Conservation (phyloP, 148 eudicot species). For the Heliamphora exappendiculata region DNA sequence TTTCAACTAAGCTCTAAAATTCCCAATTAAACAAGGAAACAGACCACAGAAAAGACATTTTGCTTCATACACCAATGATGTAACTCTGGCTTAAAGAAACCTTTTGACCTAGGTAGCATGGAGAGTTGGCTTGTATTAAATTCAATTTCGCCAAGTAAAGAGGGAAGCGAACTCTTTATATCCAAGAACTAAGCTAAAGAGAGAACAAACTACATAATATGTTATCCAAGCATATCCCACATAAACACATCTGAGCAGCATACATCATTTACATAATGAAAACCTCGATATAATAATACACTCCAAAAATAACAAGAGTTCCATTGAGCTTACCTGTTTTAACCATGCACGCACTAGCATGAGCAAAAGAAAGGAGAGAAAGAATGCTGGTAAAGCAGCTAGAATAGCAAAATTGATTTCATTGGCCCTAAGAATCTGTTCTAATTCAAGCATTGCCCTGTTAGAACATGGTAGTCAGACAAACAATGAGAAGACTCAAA, state of each 20-base stretch:
- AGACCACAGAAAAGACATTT: no score
- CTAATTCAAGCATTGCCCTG: conserved; percentile 98
- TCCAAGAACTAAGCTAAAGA: no score
- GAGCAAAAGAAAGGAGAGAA: conserved; percentile 46
- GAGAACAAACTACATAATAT: no score
- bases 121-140: no score
- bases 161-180: no score
- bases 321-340: conserved; percentile 51
- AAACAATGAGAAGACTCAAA: conserved; percentile 6
- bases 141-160: no score
- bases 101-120: no score
- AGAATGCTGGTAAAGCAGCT: conserved; percentile 94
- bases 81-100: no score
- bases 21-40: no score
- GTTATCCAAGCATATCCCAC: no score
- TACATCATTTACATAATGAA: background rate
- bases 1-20: no score
- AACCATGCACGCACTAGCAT: conserved; percentile 83
- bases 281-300: background rate
- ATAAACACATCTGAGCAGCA: background rate
- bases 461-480: conserved; percentile 19
- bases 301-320: background rate
- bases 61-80: no score
- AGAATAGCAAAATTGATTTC: conserved; percentile 96
- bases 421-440: conserved; percentile 97